phyloP scores from a whole-genome alignment of 768 basidiomycete species.

The Podaxis sp. region DNA sequence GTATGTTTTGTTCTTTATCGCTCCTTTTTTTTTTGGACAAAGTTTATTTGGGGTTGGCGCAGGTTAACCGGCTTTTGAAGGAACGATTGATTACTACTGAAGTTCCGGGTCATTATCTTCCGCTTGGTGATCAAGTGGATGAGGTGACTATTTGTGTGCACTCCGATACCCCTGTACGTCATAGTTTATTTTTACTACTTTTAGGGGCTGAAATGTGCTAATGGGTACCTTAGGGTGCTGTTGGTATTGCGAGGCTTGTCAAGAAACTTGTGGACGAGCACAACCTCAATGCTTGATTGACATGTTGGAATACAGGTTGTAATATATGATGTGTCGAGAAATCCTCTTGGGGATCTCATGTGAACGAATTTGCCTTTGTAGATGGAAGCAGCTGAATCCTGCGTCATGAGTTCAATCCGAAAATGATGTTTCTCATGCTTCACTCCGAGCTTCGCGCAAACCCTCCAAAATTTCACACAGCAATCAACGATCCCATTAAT shows the following conservation, averaged over 20 bases:
- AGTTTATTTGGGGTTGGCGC: too few relatives aligned
- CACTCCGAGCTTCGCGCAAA: background rate
- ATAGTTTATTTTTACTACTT: slow-evolving; percentile 7
- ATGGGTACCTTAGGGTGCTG: slow-evolving; percentile 41
- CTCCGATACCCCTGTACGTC: slow-evolving; percentile 59
- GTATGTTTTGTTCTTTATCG: too few relatives aligned
- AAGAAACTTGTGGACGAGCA: slow-evolving; percentile 55
- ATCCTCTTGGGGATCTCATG: background rate
- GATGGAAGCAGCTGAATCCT: background rate
- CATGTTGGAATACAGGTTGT: background rate
- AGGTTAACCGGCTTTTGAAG: slow-evolving; percentile 46
- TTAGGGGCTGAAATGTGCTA: background rate
- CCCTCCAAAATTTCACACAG: background rate
- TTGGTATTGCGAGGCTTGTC: slow-evolving; percentile 49
- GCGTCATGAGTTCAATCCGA: background rate
- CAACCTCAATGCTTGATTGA: slow-evolving; percentile 26
- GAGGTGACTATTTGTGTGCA: slow-evolving; percentile 66
- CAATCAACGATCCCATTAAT: background rate
- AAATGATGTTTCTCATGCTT: background rate
- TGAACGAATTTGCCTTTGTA: background rate
- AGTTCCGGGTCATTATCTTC: slow-evolving; percentile 33
- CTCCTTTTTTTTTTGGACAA: too few relatives aligned
- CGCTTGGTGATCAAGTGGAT: slow-evolving; percentile 39
- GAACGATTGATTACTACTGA: slow-evolving; percentile 48
- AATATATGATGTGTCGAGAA: background rate